phyloP scores from a whole-genome alignment of 225 moss, liverwort and hornwort species.

The Straminergon stramineum region DNA sequence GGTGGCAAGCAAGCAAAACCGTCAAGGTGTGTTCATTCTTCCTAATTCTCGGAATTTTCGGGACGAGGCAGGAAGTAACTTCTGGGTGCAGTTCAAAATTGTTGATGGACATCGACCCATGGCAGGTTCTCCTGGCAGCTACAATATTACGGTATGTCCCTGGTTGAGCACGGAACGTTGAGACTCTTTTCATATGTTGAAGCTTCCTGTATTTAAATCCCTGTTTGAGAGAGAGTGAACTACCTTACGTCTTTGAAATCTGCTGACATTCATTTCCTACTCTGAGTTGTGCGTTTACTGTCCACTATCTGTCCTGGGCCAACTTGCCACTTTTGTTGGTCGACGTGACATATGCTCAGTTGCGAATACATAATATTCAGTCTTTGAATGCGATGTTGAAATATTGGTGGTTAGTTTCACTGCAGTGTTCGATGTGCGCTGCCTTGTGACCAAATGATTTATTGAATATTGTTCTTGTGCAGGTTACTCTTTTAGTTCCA shows the following conservation, averaged over 20 bases:
- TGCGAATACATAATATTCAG: background rate
- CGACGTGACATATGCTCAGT: background rate
- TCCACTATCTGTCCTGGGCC: background rate
- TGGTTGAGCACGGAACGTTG: background rate
- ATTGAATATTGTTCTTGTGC: background rate
- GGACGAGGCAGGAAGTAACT: conserved; percentile 86
- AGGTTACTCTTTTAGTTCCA: conserved; percentile 73
- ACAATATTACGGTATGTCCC: conserved; percentile 60
- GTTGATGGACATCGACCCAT: conserved; percentile 58
- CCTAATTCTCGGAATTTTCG: conserved; percentile 61
- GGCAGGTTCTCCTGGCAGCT: conserved; percentile 47
- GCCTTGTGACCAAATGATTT: background rate
- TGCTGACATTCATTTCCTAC: background rate
- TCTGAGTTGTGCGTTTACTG: background rate
- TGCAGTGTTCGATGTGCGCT: background rate
- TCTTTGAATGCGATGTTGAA: background rate
- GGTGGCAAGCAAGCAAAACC: conserved; percentile 62
- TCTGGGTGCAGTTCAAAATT: conserved; percentile 81
- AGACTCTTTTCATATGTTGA: background rate
- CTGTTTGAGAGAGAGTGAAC: background rate
- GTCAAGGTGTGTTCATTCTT: conserved; percentile 68
- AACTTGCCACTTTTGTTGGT: background rate
- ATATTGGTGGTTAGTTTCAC: background rate
- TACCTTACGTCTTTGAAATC: background rate
- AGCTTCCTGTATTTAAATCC: background rate